A percentile compares a stretch with the other conserved stretches of the same genome.
phyloP scores from a whole-genome alignment of 2,329 filamentous ascomycete genomes.

The Fusarium nygamai region DNA sequence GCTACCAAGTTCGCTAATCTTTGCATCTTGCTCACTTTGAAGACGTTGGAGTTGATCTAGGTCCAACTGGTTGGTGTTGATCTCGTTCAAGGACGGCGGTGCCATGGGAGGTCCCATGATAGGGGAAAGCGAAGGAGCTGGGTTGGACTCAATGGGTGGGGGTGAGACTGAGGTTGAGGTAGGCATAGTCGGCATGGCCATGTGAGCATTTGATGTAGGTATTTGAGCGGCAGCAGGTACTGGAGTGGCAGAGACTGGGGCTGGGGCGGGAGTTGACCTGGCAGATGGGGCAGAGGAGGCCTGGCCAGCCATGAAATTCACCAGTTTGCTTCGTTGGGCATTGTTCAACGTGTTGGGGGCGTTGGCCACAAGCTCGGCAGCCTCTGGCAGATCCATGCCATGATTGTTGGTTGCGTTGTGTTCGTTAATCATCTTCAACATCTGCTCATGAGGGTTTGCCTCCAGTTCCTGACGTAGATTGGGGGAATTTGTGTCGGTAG shows the following conservation, averaged over 20 bases:
- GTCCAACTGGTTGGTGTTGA: slow-evolving; percentile 76
- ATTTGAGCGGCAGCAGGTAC: slow-evolving; percentile 6
- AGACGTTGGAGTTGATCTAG: slow-evolving; percentile 82
- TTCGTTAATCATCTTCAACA: slow-evolving; percentile 74
- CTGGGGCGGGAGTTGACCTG: slow-evolving; percentile 33
- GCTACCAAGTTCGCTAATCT: slow-evolving; percentile 78
- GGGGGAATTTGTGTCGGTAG: slow-evolving; percentile 57
- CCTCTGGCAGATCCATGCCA: slow-evolving; percentile 63
- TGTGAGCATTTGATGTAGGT: slow-evolving; percentile 18
- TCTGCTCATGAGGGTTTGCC: slow-evolving; percentile 67
- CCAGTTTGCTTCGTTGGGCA: slow-evolving; percentile 68
- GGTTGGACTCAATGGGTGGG: slow-evolving; percentile 36
- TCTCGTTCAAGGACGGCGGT: slow-evolving; percentile 66
- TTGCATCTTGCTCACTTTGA: slow-evolving; percentile 80
- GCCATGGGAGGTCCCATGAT: slow-evolving; percentile 56
- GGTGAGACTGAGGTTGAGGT: slow-evolving; percentile 42
- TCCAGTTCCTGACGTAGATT: slow-evolving; percentile 66
- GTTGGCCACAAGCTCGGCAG: slow-evolving; percentile 60
- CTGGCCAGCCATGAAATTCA: slow-evolving; percentile 67
- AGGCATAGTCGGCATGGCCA: slow-evolving; percentile 34
- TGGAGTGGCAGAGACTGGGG: slow-evolving; percentile 14
- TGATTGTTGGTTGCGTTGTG: slow-evolving; percentile 65
- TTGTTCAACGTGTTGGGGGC: slow-evolving; percentile 64
- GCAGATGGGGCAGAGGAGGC: slow-evolving; percentile 41
- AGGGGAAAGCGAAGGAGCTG: slow-evolving; percentile 58